Evolutionary conservation across 345 rosid genomes (phyloP).

Genomic region (Stellera chamaejasme): DNA sequence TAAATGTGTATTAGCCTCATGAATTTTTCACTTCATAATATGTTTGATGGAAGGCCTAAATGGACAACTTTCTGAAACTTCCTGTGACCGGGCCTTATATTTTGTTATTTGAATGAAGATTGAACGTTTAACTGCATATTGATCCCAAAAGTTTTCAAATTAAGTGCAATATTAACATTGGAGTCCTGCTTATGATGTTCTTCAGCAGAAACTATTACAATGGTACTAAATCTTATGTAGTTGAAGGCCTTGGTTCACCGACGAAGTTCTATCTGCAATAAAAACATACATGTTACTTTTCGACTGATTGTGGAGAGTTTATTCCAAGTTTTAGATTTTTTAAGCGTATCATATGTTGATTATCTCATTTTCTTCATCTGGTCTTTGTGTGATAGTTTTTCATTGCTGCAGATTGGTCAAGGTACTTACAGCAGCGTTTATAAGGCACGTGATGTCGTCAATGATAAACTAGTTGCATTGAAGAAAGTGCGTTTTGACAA

Average conservation of each 20-base stretch:
- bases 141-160: too few relatives aligned
- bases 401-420: conserved; percentile 82
- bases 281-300: background rate
- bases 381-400: conserved; percentile 5
- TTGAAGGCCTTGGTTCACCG: background rate
- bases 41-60: too few relatives aligned
- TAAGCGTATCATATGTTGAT: background rate
- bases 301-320: background rate
- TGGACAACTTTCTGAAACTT: too few relatives aligned
- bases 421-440: conserved; percentile 94
- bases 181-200: too few relatives aligned
- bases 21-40: too few relatives aligned
- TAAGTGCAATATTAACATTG: too few relatives aligned
- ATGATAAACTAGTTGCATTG: conserved; percentile 69
- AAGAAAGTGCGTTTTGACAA: conserved; percentile 83
- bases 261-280: background rate
- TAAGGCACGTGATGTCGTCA: conserved; percentile 67
- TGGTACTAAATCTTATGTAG: background rate
- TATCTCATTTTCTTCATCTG: conserved; percentile 2
- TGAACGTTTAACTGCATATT: too few relatives aligned
- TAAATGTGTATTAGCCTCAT: too few relatives aligned
- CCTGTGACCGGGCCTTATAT: too few relatives aligned
- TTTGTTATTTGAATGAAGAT: too few relatives aligned
- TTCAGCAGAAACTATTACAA: too few relatives aligned
- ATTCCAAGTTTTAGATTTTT: background rate